Evolutionary conservation across 2,329 filamentous ascomycete genomes (phyloP).

Genomic region (Dryadomyces sulphureus): DNA sequence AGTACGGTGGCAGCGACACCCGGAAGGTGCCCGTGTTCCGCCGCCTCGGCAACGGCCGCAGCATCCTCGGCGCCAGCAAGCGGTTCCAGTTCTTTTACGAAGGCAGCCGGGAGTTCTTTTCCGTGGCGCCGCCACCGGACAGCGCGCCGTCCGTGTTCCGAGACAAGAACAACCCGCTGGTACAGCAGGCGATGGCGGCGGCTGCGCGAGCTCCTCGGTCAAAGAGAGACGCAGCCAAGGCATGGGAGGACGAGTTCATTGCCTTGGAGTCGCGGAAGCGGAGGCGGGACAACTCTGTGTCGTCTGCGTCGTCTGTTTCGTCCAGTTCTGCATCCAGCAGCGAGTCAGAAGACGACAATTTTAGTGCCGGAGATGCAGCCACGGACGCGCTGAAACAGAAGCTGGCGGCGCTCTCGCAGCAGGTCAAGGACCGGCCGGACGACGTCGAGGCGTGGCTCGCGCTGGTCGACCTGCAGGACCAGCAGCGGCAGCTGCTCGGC

Average conservation of each 20-base stretch:
- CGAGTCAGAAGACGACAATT: constrained; percentile 10
- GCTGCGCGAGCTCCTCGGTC: background rate
- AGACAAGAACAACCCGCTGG: constrained; percentile 27
- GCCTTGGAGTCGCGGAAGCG: constrained; percentile 29
- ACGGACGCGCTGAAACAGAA: constrained; percentile 3
- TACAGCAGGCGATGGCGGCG: constrained; percentile 21
- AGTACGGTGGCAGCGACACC: constrained; percentile 60
- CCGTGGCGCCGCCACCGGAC: constrained; percentile 29
- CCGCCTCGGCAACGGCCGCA: constrained; percentile 50
- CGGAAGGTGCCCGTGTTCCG: constrained; percentile 58
- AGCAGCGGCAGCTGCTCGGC: constrained; percentile 27
- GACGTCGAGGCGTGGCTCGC: constrained; percentile 62
- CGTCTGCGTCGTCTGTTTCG: background rate
- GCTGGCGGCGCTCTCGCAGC: constrained; percentile 37
- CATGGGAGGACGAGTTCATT: constrained; percentile 27
- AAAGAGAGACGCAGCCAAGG: constrained; percentile 21
- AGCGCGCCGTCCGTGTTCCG: constrained; percentile 23
- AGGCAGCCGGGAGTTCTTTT: constrained; percentile 40
- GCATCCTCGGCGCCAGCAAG: constrained; percentile 53
- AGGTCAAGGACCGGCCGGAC: constrained; percentile 48
- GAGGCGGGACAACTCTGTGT: constrained; percentile 15
- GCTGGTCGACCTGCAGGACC: constrained; percentile 66
- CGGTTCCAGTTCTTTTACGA: constrained; percentile 53
- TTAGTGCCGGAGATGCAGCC: constrained; percentile 7
- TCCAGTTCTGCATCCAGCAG: background rate